A percentile compares a stretch with the other conserved stretches of the same genome.
Evolutionary conservation across 768 basidiomycete species (phyloP).

Genomic region (Brasilioporus rufonigricans): DNA sequence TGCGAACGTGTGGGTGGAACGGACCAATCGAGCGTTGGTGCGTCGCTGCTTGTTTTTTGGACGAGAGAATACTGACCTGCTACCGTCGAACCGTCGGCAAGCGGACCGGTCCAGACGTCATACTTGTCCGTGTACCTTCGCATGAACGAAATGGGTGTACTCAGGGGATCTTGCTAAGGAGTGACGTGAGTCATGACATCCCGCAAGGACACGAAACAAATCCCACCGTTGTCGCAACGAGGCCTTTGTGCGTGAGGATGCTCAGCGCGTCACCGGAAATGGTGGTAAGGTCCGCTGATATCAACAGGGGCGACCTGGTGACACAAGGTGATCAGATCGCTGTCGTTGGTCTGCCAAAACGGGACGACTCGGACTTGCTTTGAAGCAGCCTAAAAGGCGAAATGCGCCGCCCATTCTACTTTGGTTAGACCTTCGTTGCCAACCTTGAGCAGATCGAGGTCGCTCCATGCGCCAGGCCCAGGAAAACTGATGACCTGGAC

Average conservation of each 20-base stretch:
- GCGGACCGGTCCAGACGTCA: constrained; percentile 7
- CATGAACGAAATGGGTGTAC: constrained; percentile 3
- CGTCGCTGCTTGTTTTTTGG: not conserved
- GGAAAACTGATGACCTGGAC: constrained; percentile 51
- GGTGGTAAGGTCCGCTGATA: constrained; percentile 8
- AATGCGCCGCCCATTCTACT: constrained; percentile 9
- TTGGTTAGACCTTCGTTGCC: constrained; percentile 44
- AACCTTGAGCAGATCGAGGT: constrained; percentile 54
- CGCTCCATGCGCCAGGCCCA: constrained; percentile 45
- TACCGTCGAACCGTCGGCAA: constrained; percentile 4
- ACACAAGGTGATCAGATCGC: not conserved
- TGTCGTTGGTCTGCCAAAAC: not conserved
- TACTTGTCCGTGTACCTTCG: constrained; percentile 10
- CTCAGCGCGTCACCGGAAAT: not conserved
- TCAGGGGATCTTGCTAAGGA: constrained; percentile 13
- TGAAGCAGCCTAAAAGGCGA: constrained; percentile 12
- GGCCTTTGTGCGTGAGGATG: constrained; percentile 5
- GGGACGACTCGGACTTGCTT: constrained; percentile 2
- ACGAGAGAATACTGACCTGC: constrained; percentile 1
- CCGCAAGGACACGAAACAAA: not conserved
- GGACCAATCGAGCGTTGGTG: not conserved
- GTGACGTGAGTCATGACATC: not conserved
- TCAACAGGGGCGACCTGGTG: constrained; percentile 14
- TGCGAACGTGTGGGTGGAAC: too few species aligned
- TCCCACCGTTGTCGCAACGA: constrained; percentile 10